Evolutionary conservation across 768 basidiomycete genomes (phyloP), one percentile per base, ranked within the genome.

Genomic region (Agaricus sinodeliciosus): DNA sequence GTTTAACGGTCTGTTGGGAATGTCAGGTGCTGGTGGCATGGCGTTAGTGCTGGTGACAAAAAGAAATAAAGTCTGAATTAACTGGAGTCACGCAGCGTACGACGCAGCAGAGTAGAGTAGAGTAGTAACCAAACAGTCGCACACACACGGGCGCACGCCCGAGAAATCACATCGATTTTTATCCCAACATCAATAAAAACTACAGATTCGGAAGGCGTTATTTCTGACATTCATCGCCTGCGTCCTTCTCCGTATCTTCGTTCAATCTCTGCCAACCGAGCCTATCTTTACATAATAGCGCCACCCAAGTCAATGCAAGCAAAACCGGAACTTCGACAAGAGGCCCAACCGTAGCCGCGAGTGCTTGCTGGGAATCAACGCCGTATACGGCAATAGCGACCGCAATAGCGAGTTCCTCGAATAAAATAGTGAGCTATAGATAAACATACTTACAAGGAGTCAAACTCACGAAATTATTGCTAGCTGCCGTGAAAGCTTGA

Each of bases 301-400:
- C 79, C 4, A 85, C 73, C 77, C 80, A 88, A 4, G 82, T 86
- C 51, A 91, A 65, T 1, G 72, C 71, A 12, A 91, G 75, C 42
- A 91, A 67, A 1, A 90, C 87, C 16, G 37, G 90, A 0, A 93
- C 90, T 61, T 89, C 84, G 0, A 86, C 80, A n/a, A 88, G 69
- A 0, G 84, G 85, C 0, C 87, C 86, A 18, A 87, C 83, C 0
- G 89, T 90, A 0, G 89, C 87, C 0, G 90, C 90, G 0, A 93
- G 72, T 0, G 87, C 89, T 67, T 93, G 84, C 50, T 85, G 81
- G 0, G 87, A 89, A 4, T 81, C 75, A 4, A 86, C 80, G 3
- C 91, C 90, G 65, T 83, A 93, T 0, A 85, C 80, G 39, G 90
- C 37, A 12, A 39, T 84, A 3, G 83, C 77, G 0, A 92, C 84